Evolutionary conservation across 148 eudicot species (phyloP).

Genomic region (Persicaria tinctoria): DNA sequence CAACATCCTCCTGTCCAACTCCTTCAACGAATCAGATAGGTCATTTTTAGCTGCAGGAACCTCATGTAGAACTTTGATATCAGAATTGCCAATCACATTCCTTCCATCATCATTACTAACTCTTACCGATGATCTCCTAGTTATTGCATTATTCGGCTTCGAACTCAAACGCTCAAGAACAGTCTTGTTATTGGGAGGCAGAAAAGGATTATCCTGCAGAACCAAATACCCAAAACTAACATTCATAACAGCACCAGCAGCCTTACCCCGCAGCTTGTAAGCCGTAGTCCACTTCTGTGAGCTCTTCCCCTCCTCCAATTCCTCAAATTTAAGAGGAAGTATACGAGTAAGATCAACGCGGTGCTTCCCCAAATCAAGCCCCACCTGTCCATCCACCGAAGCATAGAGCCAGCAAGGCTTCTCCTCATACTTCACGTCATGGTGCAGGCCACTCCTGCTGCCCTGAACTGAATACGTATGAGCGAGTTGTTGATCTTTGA

Average conservation of each 20-base stretch:
- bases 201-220: constrained; percentile 27
- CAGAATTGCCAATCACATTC: constrained; percentile 30
- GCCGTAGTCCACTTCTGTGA: constrained; percentile 84
- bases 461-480: constrained; percentile 61
- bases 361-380: constrained; percentile 72
- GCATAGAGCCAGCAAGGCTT: constrained; percentile 66
- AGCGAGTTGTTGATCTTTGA: constrained; percentile 50
- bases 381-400: constrained; percentile 30
- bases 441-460: constrained; percentile 57
- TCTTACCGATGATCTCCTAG: constrained; percentile 15
- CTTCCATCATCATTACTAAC: constrained; percentile 26
- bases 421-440: constrained; percentile 70
- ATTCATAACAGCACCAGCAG: constrained; percentile 75
- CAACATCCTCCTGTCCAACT: constrained; percentile 51
- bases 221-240: constrained; percentile 83
- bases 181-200: constrained; percentile 32
- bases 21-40: constrained; percentile 43
- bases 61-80: constrained; percentile 81
- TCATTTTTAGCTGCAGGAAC: constrained; percentile 49
- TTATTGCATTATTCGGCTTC: constrained; percentile 23
- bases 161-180: constrained; percentile 30
- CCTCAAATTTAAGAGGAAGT: constrained; percentile 75
- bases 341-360: constrained; percentile 68
- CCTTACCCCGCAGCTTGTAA: constrained; percentile 76
- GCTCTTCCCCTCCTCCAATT: constrained; percentile 79